Evolutionary conservation across 495 filamentous ascomycete genomes (phyloP).

Genomic region (Xanthoparmelia taractica): DNA sequence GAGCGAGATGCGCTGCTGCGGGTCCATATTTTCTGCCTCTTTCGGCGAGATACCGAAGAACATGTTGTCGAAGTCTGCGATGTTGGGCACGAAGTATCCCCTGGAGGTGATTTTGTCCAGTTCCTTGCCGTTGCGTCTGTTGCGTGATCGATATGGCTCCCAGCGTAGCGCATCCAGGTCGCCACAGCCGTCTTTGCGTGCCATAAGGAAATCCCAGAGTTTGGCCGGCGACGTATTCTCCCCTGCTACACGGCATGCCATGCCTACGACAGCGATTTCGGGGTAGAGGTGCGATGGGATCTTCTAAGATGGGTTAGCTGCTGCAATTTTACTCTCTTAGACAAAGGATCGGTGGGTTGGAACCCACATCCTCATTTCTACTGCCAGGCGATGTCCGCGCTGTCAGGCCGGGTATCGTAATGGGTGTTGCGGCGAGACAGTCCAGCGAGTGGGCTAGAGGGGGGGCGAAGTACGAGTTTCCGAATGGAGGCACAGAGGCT

Average conservation of each 20-base stretch:
- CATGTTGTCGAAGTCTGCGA: constrained; percentile 21
- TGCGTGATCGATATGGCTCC: constrained; percentile 32
- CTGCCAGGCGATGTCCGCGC: background rate
- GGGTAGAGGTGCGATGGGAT: background rate
- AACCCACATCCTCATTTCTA: background rate
- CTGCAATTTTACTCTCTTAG: background rate
- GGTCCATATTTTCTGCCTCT: constrained; percentile 28
- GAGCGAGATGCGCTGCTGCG: constrained; percentile 25
- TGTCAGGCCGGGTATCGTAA: too few species aligned
- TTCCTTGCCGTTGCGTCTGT: constrained; percentile 29
- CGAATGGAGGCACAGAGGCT: too few species aligned
- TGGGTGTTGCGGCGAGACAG: too few species aligned
- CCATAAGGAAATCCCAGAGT: constrained; percentile 32
- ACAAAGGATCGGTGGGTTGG: background rate
- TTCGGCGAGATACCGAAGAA: constrained; percentile 25
- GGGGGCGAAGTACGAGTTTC: too few species aligned
- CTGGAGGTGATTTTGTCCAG: constrained; percentile 23
- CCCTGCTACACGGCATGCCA: constrained; percentile 34
- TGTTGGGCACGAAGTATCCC: constrained; percentile 33
- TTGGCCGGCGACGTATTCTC: constrained; percentile 30
- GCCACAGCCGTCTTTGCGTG: constrained; percentile 30
- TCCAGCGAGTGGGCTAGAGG: too few species aligned
- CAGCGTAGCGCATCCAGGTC: constrained; percentile 30
- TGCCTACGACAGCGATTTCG: constrained; percentile 24
- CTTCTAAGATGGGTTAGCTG: background rate